These are phyloP conservation scores for Willaertia magna DNA, from an alignment of 208 protist species.

Conservation along the genomic window DNA sequence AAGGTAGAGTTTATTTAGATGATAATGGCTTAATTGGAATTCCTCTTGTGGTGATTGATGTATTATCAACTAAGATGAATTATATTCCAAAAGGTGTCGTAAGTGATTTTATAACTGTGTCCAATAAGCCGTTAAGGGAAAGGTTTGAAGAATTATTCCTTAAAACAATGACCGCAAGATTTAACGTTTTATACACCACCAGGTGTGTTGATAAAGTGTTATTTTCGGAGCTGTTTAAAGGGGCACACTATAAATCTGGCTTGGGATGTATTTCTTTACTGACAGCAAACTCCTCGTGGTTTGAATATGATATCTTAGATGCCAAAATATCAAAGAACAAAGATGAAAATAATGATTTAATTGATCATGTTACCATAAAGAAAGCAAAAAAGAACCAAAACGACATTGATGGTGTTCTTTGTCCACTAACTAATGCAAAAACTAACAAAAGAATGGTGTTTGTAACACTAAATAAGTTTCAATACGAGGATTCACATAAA, in stretches of 20 bases:
- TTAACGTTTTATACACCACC: background rate
- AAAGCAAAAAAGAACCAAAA: background rate
- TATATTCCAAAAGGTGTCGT: too few relatives aligned
- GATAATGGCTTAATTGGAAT: too few relatives aligned
- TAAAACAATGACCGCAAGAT: background rate
- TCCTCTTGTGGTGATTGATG: too few relatives aligned
- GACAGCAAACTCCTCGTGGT: background rate
- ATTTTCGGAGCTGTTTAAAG: background rate
- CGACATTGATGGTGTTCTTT: background rate
- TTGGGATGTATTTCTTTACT: background rate
- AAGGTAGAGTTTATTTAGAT: too few relatives aligned
- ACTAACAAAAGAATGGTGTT: background rate
- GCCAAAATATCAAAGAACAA: background rate
- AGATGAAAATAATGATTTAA: too few relatives aligned
- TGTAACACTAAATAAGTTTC: background rate
- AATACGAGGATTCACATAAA: background rate
- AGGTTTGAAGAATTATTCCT: background rate
- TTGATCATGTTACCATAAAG: too few relatives aligned
- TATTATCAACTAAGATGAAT: too few relatives aligned
- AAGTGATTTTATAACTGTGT: too few relatives aligned
- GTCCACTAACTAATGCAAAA: background rate
- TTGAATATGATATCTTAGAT: background rate
- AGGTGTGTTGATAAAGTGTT: background rate
- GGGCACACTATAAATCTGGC: background rate
- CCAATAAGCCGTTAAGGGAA: too few relatives aligned